Percentiles rank a stretch among this genome's conserved stretches.
Conservation (phyloP, 371 early-diverging fungal genomes). For the Coemansia sp. region DNA sequence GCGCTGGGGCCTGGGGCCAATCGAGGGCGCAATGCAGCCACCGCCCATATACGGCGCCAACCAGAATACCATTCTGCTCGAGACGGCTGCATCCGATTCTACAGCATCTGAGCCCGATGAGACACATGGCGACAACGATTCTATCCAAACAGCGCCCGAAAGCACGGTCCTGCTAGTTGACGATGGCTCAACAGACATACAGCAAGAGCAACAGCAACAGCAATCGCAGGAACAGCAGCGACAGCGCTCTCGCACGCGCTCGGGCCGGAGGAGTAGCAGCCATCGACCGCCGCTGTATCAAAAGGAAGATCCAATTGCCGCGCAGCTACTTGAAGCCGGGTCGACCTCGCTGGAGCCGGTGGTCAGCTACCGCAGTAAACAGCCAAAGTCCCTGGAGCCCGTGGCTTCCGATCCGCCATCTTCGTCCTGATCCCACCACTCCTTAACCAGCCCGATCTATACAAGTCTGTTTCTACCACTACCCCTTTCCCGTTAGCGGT, state of each 20-base stretch:
- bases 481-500: not conserved
- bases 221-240: not conserved
- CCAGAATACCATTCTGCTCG: constrained; percentile 50
- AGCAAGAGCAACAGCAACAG: not conserved
- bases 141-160: constrained; percentile 3
- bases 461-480: not conserved
- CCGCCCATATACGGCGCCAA: constrained; percentile 57
- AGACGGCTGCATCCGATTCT: constrained; percentile 21
- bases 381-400: constrained; percentile 16
- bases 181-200: not conserved
- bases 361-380: constrained; percentile 35
- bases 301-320: constrained; percentile 49
- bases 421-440: not conserved
- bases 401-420: constrained; percentile 5
- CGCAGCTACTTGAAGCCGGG: constrained; percentile 50
- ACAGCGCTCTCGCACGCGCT: constrained; percentile 8
- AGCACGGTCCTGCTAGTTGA: constrained; percentile 20
- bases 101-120: constrained; percentile 13
- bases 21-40: constrained; percentile 65
- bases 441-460: not conserved
- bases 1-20: constrained; percentile 77
- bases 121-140: constrained; percentile 3
- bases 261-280: not conserved
- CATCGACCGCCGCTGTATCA: constrained; percentile 45
- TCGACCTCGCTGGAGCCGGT: constrained; percentile 42